Evolutionary conservation across 2,329 filamentous ascomycete genomes (phyloP).

Genomic region (Botrytis porri): DNA sequence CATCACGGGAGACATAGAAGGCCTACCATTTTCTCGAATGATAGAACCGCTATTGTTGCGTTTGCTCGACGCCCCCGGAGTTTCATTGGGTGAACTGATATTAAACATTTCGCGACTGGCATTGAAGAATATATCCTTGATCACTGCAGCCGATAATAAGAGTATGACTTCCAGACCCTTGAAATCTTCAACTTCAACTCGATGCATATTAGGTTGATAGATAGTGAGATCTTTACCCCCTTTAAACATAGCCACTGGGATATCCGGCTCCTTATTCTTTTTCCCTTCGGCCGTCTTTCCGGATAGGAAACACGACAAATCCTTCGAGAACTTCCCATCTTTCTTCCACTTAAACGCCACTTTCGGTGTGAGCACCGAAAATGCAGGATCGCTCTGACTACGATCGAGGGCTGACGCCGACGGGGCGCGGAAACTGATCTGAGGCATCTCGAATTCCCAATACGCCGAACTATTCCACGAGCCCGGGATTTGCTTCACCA

Average conservation of each 20-base stretch:
- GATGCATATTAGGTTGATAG: slow-evolving; percentile 87
- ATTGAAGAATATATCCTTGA: slow-evolving; percentile 62
- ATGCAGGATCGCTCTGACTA: slow-evolving; percentile 58
- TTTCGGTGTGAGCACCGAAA: slow-evolving; percentile 61
- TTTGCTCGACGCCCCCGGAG: slow-evolving; percentile 23
- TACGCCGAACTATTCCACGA: slow-evolving; percentile 76
- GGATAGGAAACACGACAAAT: slow-evolving; percentile 83
- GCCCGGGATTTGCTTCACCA: slow-evolving; percentile 67
- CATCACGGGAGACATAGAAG: slow-evolving; percentile 30
- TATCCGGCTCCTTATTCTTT: slow-evolving; percentile 89
- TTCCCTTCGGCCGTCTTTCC: slow-evolving; percentile 71
- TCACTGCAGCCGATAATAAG: slow-evolving; percentile 59
- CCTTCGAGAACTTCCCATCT: slow-evolving; percentile 80
- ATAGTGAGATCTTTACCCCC: slow-evolving; percentile 70
- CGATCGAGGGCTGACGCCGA: slow-evolving; percentile 76
- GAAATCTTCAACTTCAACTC: slow-evolving; percentile 89
- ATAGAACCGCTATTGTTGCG: slow-evolving; percentile 35
- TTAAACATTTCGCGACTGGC: slow-evolving; percentile 77
- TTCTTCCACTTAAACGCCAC: slow-evolving; percentile 85
- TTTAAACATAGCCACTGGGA: slow-evolving; percentile 86
- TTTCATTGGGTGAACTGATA: slow-evolving; percentile 49
- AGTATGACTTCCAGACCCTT: slow-evolving; percentile 89
- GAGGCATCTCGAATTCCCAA: slow-evolving; percentile 92
- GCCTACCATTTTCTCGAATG: slow-evolving; percentile 26
- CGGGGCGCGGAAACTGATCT: slow-evolving; percentile 77